Base-by-base conservation (phyloP, 2,329 filamentous ascomycete species). In the Neopestalotiopsis sp. region DNA sequence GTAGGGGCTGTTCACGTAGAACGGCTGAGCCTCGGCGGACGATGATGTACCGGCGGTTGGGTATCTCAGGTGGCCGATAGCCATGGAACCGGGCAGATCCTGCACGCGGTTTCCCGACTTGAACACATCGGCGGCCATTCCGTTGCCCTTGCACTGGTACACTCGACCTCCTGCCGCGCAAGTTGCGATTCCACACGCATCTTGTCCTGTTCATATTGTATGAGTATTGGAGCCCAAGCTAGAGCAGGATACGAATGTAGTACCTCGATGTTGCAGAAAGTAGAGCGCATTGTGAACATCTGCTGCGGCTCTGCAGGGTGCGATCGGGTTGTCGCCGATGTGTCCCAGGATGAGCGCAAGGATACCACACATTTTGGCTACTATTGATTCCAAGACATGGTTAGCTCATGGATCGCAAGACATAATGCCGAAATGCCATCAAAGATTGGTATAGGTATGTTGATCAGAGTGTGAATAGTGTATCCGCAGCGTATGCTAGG, bases 121-220 rank as follows among this genome's bases (percentile, higher is more conserved):
- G 82, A 94, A 94, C 72, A 94, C 92, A 77, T 89, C 91, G 58
- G 91, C 88, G 61, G 91, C 92, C 64, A 94, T 90, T 65, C 92
- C 92, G 78, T 93, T 94, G 71, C 91, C 91, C 80, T 94, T 94
- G 82, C 91, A 91, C 77, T 94, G 91, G 79, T 90, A 92, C 72
- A 94, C 90, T 34, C 90, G 87, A 68, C 92, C 92, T 49, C 90
- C 90, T 14, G 86, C 82, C 34, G 88, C 90, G 78, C 91, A 93
- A n/a, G 90, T 92, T 64, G 91, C 89, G 72, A 94, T 92, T 69
- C 91, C 91, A 69, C 89, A 91, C 30, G 91, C 65, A 67, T 67
- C 65, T 32, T 67, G 56, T 5, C 64, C 61, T 38, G 17, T 13
- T 24, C 5, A n/a, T 63, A 40, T 28, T 14, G 12, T 17, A 40